Evolutionary conservation across 768 basidiomycete genomes (phyloP), one percentile per base, ranked within the genome.

Genomic region (Serendipita sp.): DNA sequence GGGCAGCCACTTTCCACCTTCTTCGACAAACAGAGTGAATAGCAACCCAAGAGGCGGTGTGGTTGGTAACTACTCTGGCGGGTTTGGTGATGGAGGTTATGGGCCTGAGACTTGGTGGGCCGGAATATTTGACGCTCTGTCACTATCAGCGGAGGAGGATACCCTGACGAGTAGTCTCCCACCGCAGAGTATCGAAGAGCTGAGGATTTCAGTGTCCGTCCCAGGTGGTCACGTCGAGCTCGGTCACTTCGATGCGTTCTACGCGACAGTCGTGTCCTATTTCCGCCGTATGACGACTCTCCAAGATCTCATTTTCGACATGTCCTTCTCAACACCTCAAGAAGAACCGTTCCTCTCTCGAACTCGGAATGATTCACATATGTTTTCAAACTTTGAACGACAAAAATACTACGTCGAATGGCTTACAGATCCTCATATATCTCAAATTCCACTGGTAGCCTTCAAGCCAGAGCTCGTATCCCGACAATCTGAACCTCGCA

Each of bases 151-250:
- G 29, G 55, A 60, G n/a, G 36, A 31, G 16, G 16, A 31, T 23
- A 27, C 4, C 16, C 16, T 8, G 33, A 18, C n/a, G 29, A 31
- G 10, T 29, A n/a, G 27, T 3, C 27, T 29, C 8, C 34, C 16
- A n/a, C 16, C 27, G 16, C 55, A 60, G 27, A 60, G 55, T 29
- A 60, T 60, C 29, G 27, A 60, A 8, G 33, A 27, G 34, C 29
- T 60, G 27, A 23, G 55, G 10, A 60, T 60, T 29, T 60, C 55
- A 8, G 55, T 60, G 16, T 27, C 36, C 18, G 36, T 60, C 10
- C 55, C 55, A n/a, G 55, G 55, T n/a, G 55, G 55, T n/a, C 16
- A 60, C 55, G 55, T 60, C 55, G 29, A 60, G 34, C 27, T 60
- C 27, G 55, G 16, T n/a, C 29, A 60, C 34, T 60, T 60, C 29